Evolutionary conservation across 139 green algal species (phyloP), one percentile per base, ranked within the genome.

Genomic region (Haematococcus sp.): DNA sequence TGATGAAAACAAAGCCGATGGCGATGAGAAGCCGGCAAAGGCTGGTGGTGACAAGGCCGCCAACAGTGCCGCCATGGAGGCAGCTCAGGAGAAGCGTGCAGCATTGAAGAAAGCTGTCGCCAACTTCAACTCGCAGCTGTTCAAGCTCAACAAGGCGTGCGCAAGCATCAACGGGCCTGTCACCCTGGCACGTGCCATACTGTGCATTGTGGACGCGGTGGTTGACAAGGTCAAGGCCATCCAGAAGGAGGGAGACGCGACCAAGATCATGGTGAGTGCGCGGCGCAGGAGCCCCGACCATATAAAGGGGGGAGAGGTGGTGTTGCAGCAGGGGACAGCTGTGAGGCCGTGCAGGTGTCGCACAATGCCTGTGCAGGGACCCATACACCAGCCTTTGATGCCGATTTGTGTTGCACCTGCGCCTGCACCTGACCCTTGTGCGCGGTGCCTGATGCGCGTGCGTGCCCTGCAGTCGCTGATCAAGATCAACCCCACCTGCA

Each of bases 61-160:
- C 15, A 15, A 27, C 52, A 66, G 28, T 4, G 59, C 59, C 5
- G 59, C 27, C 59, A 40, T 34, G 59, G 28, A 66, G 59, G 59
- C 59, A 40, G 27, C 30, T 43, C 15, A 58, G 19, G 19, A 71
- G 68, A 75, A 75, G 70, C 40, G 40, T 49, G 70, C 54, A 17
- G 54, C 23, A 16, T 3, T 75, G 16, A 35, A 43, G 25, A 75
- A 70, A 35, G 58, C 71, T 28, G 35, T 70, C 34, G 22, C 58
- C 13, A 23, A 33, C 2, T 2, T 46, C 35, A 76, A 76, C 40
- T 30, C 34, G 1, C 46, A 76, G 59, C 30, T 70, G 25, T 76
- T 76, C 58, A 76, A 76, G 59, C 71, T 76, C n/a, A 49, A n/a
- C 43, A 76, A 76, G 71, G 27, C 25, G n/a, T 17, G 5, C 40